Percentiles rank a stretch among this genome's conserved stretches.
Evolutionary conservation across 345 rosid genomes (phyloP).

Genomic region (Pistacia vera): DNA sequence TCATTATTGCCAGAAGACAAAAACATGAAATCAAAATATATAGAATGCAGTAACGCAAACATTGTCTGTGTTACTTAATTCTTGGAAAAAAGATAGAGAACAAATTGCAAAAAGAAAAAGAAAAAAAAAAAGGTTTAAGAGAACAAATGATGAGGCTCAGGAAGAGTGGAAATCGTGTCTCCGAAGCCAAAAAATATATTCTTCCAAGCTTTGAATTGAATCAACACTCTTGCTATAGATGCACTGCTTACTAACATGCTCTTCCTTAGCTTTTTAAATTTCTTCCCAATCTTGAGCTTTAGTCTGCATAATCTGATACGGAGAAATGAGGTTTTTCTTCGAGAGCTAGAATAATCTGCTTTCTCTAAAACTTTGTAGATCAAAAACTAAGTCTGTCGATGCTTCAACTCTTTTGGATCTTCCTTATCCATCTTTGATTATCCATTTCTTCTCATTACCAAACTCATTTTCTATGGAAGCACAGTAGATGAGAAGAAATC

Average conservation of each 20-base stretch:
- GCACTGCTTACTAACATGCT: conserved; percentile 28
- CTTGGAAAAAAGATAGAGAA: background rate
- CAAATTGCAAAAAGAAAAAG: background rate
- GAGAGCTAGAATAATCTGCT: conserved; percentile 43
- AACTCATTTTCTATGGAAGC: conserved; percentile 30
- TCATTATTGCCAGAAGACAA: background rate
- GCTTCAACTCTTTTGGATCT: conserved; percentile 62
- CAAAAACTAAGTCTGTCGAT: conserved; percentile 78
- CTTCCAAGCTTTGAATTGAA: conserved; percentile 39
- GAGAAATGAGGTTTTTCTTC: conserved; percentile 43
- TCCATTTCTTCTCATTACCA: conserved; percentile 28
- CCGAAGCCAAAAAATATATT: conserved; percentile 32
- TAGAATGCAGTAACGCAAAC: too few relatives aligned
- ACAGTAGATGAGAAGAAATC: background rate
- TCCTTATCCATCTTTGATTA: conserved; percentile 76
- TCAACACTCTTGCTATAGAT: conserved; percentile 31
- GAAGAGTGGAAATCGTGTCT: conserved; percentile 38
- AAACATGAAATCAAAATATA: too few relatives aligned
- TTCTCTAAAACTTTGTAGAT: conserved; percentile 64
- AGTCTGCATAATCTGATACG: conserved; percentile 51
- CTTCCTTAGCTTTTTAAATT: conserved; percentile 62
- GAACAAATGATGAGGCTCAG: conserved; percentile 24
- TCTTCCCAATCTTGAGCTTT: conserved; percentile 66
- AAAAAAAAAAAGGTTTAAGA: background rate
- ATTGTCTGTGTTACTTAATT: too few relatives aligned